Evolutionary conservation across 352 stramenopile species (phyloP), one percentile per base, ranked within the genome.

Genomic region (Elongisporangium senticosum): DNA sequence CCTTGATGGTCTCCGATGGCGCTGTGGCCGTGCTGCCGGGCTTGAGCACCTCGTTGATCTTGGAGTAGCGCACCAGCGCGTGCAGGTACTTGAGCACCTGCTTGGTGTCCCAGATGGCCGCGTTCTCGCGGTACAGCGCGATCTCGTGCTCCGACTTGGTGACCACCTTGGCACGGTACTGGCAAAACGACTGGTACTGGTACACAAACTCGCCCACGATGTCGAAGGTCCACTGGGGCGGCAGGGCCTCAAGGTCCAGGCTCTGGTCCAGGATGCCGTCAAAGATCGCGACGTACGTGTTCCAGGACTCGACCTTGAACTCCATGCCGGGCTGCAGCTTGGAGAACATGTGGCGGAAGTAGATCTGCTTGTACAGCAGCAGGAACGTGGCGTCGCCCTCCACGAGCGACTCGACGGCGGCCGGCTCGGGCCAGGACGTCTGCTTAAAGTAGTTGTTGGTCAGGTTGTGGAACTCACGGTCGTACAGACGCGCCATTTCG

Each of bases 151-250:
- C 78, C 37, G 63, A 65, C 67, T 91, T 90, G 56, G 74, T 62
- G 22, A 68, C 67, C 69, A 89, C 59, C 76, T 95, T 92, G 33
- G 87, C 94, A 51, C 95, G 87, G 72, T 97, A 97, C 75, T 99
- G 96, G 73, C 93, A 98, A 71, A 98, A 99, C 59, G 91, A 96
- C 78, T 99, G 96, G 81, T 98, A 99, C 77, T 99, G 96, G 77
- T 99, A 99, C 1, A 99, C 90, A 66, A 99, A 99, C 80, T 99
- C 97, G 65, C 98, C 89, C 13, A 99, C 78, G 64, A 99, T 97
- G 78, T 99, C 97, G 74, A 99, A 99, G 48, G 97, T 82, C 97
- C 97, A 99, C 72, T 98, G 92, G 7, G 95, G 87, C 15, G 97
- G 87, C 53, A 99, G 77, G 49, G 66, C 75, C 58, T 94, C 79